A percentile compares a stretch with the other conserved stretches of the same genome.
Evolutionary conservation across 2,329 filamentous ascomycete genomes (phyloP).

Genomic region (Huntiella moniliformis): DNA sequence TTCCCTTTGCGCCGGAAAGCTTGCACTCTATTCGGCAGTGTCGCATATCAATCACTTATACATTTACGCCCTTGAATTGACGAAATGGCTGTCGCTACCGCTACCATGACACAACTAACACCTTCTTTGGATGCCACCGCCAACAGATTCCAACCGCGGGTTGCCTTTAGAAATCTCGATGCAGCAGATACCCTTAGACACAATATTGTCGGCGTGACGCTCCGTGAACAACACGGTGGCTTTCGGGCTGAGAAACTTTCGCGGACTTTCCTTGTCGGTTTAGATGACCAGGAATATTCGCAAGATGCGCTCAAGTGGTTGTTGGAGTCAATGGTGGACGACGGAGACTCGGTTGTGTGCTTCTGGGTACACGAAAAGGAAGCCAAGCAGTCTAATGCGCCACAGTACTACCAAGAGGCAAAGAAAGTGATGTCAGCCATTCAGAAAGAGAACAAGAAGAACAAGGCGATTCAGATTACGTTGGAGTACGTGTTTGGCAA

Average conservation of each 20-base stretch:
- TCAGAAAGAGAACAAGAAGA: conserved; percentile 55
- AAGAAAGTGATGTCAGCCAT: conserved; percentile 56
- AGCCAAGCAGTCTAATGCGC: conserved; percentile 45
- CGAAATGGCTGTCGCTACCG: not conserved
- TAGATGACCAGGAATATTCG: conserved; percentile 80
- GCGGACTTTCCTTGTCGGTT: conserved; percentile 76
- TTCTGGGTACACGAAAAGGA: conserved; percentile 76
- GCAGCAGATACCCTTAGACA: conserved; percentile 38
- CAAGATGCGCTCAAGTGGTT: conserved; percentile 87
- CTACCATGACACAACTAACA: conserved; percentile 9
- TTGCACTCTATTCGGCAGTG: not conserved
- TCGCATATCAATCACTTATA: no score
- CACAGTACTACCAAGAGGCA: conserved; percentile 59
- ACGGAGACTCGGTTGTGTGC: conserved; percentile 85
- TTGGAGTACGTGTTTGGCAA: conserved; percentile 81
- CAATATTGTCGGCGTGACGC: conserved; percentile 51
- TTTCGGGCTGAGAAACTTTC: conserved; percentile 66
- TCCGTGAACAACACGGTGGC: conserved; percentile 72
- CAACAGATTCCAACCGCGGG: conserved; percentile 36
- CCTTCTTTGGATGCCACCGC: not conserved
- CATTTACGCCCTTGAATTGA: no score
- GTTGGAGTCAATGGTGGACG: conserved; percentile 77
- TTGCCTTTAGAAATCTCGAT: conserved; percentile 41
- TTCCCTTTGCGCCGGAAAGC: not conserved
- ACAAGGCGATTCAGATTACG: conserved; percentile 69